Evolutionary conservation across 192 early-diverging fungal species (phyloP).

Genomic region (Backusella mclennaniae): DNA sequence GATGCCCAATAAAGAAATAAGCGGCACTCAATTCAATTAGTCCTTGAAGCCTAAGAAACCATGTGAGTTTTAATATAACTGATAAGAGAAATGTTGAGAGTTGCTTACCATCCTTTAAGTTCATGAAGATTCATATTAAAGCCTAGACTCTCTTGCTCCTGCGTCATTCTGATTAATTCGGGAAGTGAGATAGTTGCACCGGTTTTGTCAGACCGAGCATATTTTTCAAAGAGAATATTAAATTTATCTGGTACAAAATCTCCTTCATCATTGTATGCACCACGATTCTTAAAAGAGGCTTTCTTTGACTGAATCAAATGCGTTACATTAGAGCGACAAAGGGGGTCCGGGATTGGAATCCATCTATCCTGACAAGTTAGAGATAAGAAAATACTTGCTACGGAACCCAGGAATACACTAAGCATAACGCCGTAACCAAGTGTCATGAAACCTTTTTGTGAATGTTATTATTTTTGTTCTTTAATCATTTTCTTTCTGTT

Average conservation of each 20-base stretch:
- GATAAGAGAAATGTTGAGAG: background rate
- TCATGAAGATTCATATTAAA: constrained; percentile 3
- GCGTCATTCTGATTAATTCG: constrained; percentile 11
- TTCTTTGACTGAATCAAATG: background rate
- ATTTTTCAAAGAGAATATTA: constrained; percentile 4
- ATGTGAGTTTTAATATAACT: background rate
- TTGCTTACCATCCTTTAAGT: background rate
- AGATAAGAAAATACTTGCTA: constrained; percentile 5
- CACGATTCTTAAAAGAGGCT: background rate
- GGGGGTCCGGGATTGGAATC: constrained; percentile 14
- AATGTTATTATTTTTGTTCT: background rate
- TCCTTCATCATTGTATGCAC: constrained; percentile 10
- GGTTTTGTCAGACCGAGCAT: constrained; percentile 7
- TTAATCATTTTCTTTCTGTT: background rate
- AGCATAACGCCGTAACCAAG: constrained; percentile 9
- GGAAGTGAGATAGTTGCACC: constrained; percentile 1
- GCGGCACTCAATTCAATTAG: constrained; percentile 11
- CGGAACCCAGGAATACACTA: constrained; percentile 10
- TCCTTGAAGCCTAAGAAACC: background rate
- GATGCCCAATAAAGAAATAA: constrained; percentile 19
- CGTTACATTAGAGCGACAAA: background rate
- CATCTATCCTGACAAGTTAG: constrained; percentile 3
- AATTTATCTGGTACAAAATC: constrained; percentile 4
- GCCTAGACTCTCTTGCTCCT: constrained; percentile 9
- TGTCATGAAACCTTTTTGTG: constrained; percentile 7